Conservation (phyloP, 225 moss, liverwort and hornwort genomes). For the Physcomitrellopsis africana region DNA sequence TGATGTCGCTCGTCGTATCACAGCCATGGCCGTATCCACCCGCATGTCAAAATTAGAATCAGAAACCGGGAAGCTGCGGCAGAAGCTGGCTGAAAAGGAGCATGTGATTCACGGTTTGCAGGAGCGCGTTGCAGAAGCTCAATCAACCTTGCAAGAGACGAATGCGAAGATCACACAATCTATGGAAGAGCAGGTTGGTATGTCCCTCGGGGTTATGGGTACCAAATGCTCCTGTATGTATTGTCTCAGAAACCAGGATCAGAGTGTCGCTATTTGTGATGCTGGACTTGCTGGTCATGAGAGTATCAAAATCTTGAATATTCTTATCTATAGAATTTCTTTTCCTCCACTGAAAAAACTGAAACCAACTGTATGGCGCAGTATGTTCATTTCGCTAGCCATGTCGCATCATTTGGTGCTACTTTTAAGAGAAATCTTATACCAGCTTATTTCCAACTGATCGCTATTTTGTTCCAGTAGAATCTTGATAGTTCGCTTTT, state of each 20-base stretch:
- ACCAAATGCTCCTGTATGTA: neutral
- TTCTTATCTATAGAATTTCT: neutral
- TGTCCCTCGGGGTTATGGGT: neutral
- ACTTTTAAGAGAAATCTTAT: too few relatives aligned
- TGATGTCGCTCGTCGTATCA: slow-evolving; percentile 78
- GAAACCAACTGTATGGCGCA: too few relatives aligned
- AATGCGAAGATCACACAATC: slow-evolving; percentile 65
- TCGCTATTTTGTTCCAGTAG: neutral
- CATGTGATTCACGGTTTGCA: slow-evolving; percentile 64
- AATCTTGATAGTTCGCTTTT: neutral
- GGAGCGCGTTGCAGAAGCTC: slow-evolving; percentile 62
- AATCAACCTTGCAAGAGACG: slow-evolving; percentile 69
- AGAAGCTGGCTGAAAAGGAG: slow-evolving; percentile 81
- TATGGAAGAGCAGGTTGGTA: slow-evolving; percentile 65
- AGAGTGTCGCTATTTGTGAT: neutral
- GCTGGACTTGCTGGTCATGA: neutral
- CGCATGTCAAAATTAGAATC: slow-evolving; percentile 77
- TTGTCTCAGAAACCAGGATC: neutral
- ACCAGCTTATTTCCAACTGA: too few relatives aligned
- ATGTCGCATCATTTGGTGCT: too few relatives aligned
- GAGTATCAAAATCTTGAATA: neutral
- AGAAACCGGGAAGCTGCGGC: slow-evolving; percentile 70
- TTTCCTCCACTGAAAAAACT: neutral
- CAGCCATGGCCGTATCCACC: slow-evolving; percentile 72
- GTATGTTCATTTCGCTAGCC: too few relatives aligned